Evolutionary conservation across 768 basidiomycete genomes (phyloP), one percentile per base, ranked within the genome.

Genomic region (Agaricus bisporus): DNA sequence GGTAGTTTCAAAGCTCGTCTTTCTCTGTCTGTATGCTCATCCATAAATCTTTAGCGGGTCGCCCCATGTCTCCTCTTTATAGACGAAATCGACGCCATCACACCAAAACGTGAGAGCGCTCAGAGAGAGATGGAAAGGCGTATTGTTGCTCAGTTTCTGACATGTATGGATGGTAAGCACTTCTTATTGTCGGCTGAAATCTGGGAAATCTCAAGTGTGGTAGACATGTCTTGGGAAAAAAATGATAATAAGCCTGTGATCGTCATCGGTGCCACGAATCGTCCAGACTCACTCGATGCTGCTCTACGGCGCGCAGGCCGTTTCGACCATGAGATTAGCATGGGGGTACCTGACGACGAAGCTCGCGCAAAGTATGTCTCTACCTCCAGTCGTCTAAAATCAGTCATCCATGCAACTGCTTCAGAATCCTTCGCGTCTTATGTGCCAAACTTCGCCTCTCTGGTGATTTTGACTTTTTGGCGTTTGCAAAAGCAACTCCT

Each of bases 121-220:
- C 97, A 99, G 63, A 77, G 95, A 53, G 97, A 98, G 70, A 98
- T 98, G 97, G 97, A 98, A 63, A 73, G 95, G 42, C 80, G 97
- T 11, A 98, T 99, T 48, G 95, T 99, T 9, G 95, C 95, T 0
- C 97, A 99, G 66, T 90, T 99, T 59, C 69, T 98, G 51, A 98
- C 95, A 0, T 98, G 95, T 72, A 97, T 99, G 91, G 97, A 99
- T 67, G 95, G 95, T 97, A 60, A 41, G 82, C 29, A 38, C 5
- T 42, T 20, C 48, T 15, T n/a, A 5, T 3, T 20, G 32, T 51
- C 43, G 11, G 37, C 12, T 10, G 22, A 28, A 28, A 26, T 12
- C n/a, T 15, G 14, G 4, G 18, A 51, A 3, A 37, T 44, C 53
- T 49, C 56, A 37, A 20, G 25, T 35, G 12, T 22, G 12, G 37